Evolutionary conservation across 2,329 filamentous ascomycete genomes (phyloP), one percentile per base, ranked within the genome.

Genomic region (Clonostachys chloroleuca): DNA sequence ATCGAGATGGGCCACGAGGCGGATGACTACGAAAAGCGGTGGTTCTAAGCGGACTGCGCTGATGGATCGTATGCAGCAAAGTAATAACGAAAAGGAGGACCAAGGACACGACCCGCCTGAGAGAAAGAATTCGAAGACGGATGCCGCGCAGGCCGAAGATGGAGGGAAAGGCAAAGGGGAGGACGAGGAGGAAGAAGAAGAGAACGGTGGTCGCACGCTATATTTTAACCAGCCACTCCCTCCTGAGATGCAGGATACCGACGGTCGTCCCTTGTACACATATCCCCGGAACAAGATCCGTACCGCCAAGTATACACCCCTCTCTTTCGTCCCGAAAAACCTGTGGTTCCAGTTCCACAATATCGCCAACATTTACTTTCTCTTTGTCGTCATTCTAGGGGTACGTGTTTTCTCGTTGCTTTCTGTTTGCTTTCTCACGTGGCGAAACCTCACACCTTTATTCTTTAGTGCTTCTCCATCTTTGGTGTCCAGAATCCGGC

Each of bases 291-390:
- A 99, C 75, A 99, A 99, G 77, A 96, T 99, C 65, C 81, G 95
- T 57, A 99, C 94, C 4, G 89, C 94, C 50, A 99, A 97, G 70
- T 99, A 99, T 67, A 99, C 94, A 8, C 87, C 95, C 9, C 68
- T 99, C 53, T 95, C 89, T 50, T 99, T 99, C 68, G 68, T 99
- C 30, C 94, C 94, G 13, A 97, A 97, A 73, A 97, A 99, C 68
- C 64, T 99, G 61, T 99, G 86, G 83, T 89, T 95, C 54, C 95
- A 99, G 68, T 97, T 99, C 63, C 92, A 99, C 70, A 97, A 97
- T 62, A 87, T 99, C 59, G 94, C 94, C 62, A 99, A 99, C 67
- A 86, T 97, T 46, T 99, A 97, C 72, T 99, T 99, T 78, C 76
- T 97, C 57, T 96, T 97, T 70, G 80, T 92, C 59, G 92, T 96